These are phyloP conservation scores for Barnettozyma pratensis DNA, from an alignment of 805 yeast genomes.

Conservation along the genomic window DNA sequence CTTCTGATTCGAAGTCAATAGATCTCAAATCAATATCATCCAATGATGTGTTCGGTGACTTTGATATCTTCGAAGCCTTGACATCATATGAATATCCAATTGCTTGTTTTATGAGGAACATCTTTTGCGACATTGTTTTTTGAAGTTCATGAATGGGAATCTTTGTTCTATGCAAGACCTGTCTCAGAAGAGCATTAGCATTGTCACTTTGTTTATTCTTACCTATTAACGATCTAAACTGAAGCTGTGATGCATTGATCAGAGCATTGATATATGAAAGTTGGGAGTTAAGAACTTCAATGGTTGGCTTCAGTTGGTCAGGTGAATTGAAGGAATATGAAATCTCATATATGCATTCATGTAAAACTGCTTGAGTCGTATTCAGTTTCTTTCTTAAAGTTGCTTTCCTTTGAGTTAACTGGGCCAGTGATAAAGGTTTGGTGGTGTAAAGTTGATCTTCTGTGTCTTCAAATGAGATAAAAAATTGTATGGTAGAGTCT, in stretches of 20 bases:
- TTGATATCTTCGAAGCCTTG: constrained; percentile 1
- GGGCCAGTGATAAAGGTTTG: constrained; percentile 27
- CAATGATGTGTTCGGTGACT: constrained; percentile 10
- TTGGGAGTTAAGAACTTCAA: constrained; percentile 29
- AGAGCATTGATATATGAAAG: constrained; percentile 35
- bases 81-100: constrained; percentile 40
- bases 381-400: constrained; percentile 29
- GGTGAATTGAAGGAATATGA: constrained; percentile 46
- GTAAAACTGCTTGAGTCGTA: constrained; percentile 33
- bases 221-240: constrained; percentile 29
- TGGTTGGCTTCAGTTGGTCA: constrained; percentile 30
- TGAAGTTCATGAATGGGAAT: constrained; percentile 32
- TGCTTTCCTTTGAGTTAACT: constrained; percentile 30
- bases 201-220: constrained; percentile 19
- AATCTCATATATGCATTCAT: constrained; percentile 44
- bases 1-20: constrained; percentile 23
- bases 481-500: constrained; percentile 34
- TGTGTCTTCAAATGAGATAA: constrained; percentile 25
- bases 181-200: constrained; percentile 27
- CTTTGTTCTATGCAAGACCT: constrained; percentile 27
- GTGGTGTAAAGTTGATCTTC: constrained; percentile 13
- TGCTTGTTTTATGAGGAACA: constrained; percentile 28
- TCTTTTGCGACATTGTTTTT: constrained; percentile 27
- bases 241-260: constrained; percentile 43
- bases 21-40: constrained; percentile 18